These are phyloP conservation scores for Aspergillus tanneri DNA, from an alignment of 2,329 filamentous ascomycete species.

Conservation along the genomic window DNA sequence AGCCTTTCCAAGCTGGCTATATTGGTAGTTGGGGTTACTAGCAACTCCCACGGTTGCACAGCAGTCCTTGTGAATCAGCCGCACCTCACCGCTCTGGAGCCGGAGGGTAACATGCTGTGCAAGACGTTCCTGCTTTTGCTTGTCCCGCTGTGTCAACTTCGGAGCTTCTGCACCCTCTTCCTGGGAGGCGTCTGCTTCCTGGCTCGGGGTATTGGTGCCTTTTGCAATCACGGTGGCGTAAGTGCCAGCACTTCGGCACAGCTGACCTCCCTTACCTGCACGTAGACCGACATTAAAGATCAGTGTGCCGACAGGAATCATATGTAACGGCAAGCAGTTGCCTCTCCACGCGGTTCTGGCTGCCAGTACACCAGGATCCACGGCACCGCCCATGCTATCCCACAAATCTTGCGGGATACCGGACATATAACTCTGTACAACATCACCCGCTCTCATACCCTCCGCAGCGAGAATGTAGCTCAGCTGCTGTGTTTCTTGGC, in stretches of 20 bases:
- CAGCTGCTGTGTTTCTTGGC: conserved; percentile 69
- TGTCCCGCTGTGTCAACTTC: conserved; percentile 40
- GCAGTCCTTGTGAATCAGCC: conserved; percentile 84
- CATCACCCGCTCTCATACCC: conserved; percentile 86
- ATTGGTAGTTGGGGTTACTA: conserved; percentile 90
- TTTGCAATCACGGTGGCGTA: conserved; percentile 87
- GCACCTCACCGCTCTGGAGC: conserved; percentile 88
- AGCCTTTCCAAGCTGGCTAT: conserved; percentile 89
- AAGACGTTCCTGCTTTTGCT: conserved; percentile 54
- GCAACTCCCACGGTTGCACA: conserved; percentile 92
- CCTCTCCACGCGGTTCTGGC: conserved; percentile 91
- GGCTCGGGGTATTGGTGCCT: conserved; percentile 64
- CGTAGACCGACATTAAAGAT: conserved; percentile 85
- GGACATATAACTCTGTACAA: conserved; percentile 84
- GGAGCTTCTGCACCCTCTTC: conserved; percentile 37
- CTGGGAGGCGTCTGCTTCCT: conserved; percentile 56
- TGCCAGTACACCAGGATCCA: conserved; percentile 94
- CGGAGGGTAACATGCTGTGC: conserved; percentile 79
- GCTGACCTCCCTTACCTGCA: conserved; percentile 72
- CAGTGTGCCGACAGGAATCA: conserved; percentile 92
- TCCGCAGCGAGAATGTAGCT: conserved; percentile 96
- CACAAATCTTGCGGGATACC: conserved; percentile 87
- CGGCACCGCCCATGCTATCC: conserved; percentile 84
- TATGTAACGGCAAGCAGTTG: conserved; percentile 91
- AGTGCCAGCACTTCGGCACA: conserved; percentile 93